phyloP scores from a whole-genome alignment of 2,329 filamentous ascomycete genomes.

The Nothophaeocryptopus gaeumannii region DNA sequence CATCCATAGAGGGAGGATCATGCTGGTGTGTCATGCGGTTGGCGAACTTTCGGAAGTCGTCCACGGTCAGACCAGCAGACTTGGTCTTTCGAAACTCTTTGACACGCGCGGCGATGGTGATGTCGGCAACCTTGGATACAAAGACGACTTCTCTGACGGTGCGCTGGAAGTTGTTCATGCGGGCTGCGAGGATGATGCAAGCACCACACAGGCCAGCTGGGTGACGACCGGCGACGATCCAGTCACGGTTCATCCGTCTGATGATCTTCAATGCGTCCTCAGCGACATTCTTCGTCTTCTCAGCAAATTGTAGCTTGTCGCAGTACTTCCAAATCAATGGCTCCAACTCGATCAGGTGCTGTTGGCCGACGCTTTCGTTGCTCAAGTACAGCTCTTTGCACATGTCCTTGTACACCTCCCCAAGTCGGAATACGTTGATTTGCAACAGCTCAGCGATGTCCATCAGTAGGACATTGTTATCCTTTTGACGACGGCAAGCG shows the following conservation, averaged over 20 bases:
- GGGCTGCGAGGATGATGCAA: conserved; percentile 87
- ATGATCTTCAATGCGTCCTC: conserved; percentile 84
- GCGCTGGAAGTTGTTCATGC: conserved; percentile 96
- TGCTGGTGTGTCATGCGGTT: conserved; percentile 67
- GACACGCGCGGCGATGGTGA: conserved; percentile 86
- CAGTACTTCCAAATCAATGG: conserved; percentile 90
- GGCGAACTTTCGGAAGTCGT: conserved; percentile 73
- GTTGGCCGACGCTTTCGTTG: conserved; percentile 41
- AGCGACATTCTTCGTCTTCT: conserved; percentile 77
- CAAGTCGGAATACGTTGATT: conserved; percentile 89
- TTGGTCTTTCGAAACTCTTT: conserved; percentile 88
- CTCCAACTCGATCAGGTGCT: conserved; percentile 73
- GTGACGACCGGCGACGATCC: conserved; percentile 92
- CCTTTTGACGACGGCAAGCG: conserved; percentile 73
- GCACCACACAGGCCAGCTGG: conserved; percentile 93
- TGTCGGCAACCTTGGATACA: conserved; percentile 91
- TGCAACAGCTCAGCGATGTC: conserved; percentile 83
- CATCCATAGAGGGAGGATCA: conserved; percentile 81
- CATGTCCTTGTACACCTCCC: conserved; percentile 82
- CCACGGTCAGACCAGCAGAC: conserved; percentile 79
- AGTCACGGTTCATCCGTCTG: conserved; percentile 90
- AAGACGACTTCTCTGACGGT: conserved; percentile 96
- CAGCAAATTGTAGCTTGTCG: conserved; percentile 84
- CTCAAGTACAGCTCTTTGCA: conserved; percentile 65
- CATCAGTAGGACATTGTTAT: conserved; percentile 88